phyloP scores from a whole-genome alignment of 2,329 filamentous ascomycete genomes.

The Monosporascus sp. region DNA sequence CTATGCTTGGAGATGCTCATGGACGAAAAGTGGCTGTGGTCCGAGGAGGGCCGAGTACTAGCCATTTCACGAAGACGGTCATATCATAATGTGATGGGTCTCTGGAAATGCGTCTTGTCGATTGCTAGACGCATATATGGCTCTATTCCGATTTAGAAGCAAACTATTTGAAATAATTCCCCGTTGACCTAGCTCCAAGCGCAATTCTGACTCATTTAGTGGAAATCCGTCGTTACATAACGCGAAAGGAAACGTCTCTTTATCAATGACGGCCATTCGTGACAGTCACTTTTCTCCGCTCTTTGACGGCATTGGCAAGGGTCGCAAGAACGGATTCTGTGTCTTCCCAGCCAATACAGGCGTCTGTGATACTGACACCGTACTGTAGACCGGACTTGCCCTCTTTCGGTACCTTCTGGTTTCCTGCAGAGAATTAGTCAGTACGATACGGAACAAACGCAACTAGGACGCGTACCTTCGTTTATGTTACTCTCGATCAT shows the following conservation, averaged over 20 bases:
- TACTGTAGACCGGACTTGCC: conserved; percentile 82
- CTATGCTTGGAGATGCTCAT: no score
- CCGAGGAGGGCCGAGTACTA: no score
- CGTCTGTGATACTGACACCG: conserved; percentile 95
- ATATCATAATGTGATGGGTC: no score
- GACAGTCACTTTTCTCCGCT: conserved; percentile 51
- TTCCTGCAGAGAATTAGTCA: conserved; percentile 46
- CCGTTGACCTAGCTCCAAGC: background rate
- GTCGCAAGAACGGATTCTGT: conserved; percentile 73
- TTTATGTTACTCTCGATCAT: conserved; percentile 99
- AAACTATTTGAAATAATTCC: background rate
- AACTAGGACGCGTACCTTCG: conserved; percentile 60
- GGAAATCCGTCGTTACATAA: no score
- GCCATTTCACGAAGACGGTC: no score
- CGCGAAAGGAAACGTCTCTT: background rate
- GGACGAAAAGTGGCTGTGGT: no score
- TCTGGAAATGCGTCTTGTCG: no score
- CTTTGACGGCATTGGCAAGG: conserved; percentile 74
- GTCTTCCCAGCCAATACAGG: conserved; percentile 92
- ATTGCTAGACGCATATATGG: no score
- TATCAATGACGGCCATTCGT: conserved; percentile 19
- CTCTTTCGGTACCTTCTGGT: conserved; percentile 85
- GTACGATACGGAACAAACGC: background rate
- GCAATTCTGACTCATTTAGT: no score
- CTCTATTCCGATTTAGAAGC: background rate